phyloP scores from a whole-genome alignment of 2,329 filamentous ascomycete species.

The Trichoderma hamatum region DNA sequence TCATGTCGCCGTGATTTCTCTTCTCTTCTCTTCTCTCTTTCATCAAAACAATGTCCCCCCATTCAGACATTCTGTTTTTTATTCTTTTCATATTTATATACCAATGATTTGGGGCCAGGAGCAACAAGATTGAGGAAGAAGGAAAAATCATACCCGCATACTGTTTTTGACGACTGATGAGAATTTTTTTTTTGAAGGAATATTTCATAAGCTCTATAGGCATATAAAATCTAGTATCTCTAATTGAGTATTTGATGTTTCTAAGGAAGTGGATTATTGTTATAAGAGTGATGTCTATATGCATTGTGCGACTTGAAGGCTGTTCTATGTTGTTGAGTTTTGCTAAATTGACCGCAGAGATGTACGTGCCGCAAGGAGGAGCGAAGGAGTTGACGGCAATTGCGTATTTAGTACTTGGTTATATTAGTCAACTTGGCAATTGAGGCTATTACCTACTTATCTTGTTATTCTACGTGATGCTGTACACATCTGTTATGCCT shows the following conservation, averaged over 20 bases:
- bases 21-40: constrained; percentile 27
- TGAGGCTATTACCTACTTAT: not conserved
- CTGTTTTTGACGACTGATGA: constrained; percentile 18
- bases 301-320: not conserved
- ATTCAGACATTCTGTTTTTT: not conserved
- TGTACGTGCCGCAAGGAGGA: not conserved
- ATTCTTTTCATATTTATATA: constrained; percentile 5
- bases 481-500: too few relatives aligned
- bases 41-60: not conserved
- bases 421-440: not conserved
- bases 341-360: not conserved
- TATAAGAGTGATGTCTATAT: not conserved
- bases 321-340: not conserved
- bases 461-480: not conserved
- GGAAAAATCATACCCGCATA: constrained; percentile 22
- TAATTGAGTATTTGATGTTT: constrained; percentile 8
- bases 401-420: not conserved
- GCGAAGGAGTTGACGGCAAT: not conserved
- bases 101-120: constrained; percentile 13
- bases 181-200: constrained; percentile 17
- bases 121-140: constrained; percentile 14
- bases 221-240: not conserved
- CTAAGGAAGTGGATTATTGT: not conserved
- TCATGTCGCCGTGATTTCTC: constrained; percentile 35
- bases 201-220: constrained; percentile 12